A percentile compares a stretch with the other conserved stretches of the same genome.
These are phyloP conservation scores for Phytophthora hybrid DNA, from an alignment of 352 stramenopile genomes.

Conservation along the genomic window DNA sequence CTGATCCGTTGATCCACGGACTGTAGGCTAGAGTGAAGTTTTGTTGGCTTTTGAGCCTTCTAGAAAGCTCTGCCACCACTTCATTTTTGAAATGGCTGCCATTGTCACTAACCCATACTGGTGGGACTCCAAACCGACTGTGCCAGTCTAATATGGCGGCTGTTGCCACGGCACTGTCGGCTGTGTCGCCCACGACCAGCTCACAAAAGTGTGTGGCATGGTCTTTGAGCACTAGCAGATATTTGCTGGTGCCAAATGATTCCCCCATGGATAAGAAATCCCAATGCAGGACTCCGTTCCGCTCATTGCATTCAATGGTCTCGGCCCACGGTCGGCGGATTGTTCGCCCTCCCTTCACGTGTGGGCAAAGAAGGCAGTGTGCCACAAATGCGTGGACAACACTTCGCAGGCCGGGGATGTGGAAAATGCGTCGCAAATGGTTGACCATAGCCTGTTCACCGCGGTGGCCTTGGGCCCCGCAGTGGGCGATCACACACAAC, in stretches of 20 bases:
- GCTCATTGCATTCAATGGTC: slow-evolving; percentile 5
- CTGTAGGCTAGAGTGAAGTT: too few relatives aligned
- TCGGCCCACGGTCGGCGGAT: slow-evolving; percentile 16
- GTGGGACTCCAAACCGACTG: too few relatives aligned
- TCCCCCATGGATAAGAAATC: slow-evolving; percentile 8
- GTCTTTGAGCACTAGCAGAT: not conserved
- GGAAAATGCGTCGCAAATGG: slow-evolving; percentile 3
- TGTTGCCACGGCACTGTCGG: too few relatives aligned
- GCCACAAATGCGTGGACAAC: not conserved
- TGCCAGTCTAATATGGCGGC: too few relatives aligned
- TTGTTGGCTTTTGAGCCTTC: too few relatives aligned
- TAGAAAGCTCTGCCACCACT: too few relatives aligned
- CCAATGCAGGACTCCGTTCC: slow-evolving; percentile 6
- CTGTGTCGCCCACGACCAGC: too few relatives aligned
- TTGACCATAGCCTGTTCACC: slow-evolving; percentile 4
- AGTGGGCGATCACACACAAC: slow-evolving; percentile 14
- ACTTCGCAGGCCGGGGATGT: too few relatives aligned
- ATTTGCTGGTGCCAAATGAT: not conserved
- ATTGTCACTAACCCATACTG: too few relatives aligned
- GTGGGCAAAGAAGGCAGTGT: not conserved
- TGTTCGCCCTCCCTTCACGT: not conserved
- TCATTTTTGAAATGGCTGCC: too few relatives aligned
- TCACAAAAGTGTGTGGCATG: too few relatives aligned
- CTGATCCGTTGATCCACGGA: too few relatives aligned
- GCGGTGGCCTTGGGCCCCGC: slow-evolving; percentile 1